Evolutionary conservation across 192 early-diverging fungal species (phyloP), one percentile per base, ranked within the genome.

Genomic region (Geranomyces michiganensis): DNA sequence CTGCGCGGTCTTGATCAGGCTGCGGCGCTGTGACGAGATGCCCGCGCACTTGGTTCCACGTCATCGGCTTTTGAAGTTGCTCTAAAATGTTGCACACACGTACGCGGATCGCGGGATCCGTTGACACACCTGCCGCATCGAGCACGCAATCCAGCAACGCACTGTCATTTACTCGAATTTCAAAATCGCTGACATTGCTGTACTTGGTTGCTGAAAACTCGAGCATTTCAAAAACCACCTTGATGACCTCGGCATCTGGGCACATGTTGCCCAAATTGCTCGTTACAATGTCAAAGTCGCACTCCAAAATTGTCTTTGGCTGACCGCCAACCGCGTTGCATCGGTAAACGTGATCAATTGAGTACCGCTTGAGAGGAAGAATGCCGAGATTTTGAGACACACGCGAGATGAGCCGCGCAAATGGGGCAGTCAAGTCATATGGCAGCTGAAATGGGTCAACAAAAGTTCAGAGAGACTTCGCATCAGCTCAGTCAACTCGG

Each of bases 271-370:
- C 78, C 59, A 76, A 70, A 14, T 79, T 87, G 60, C 78, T 77
- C 44, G 88, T 89, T 6, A 96, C 90, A 49, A 96, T 92, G 70
- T 98, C 96, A 82, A 97, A 97, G 62, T 95, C 92, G 48, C 89
- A 93, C 68, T 95, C 94, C 29, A 85, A 69, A 1, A 92, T 83
- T 15, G 83, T 77, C 43, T 89, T 77, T 0, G 95, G 95, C 76
- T 96, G 95, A n/a, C 94, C 95, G 8, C 94, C 94, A 9, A 84
- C 88, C 4, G 82, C 77, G 60, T 93, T 96, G 70, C 90, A 85
- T 0, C 90, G 80, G 75, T 91, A 98, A 8, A 93, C 91, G 36
- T 84, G 78, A 41, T 93, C 95, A 77, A 97, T 93, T 22, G 85
- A 85, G 76, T 89, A 97, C 56, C 95, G 84, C 74, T 96, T 96